A percentile compares a stretch with the other conserved stretches of the same genome.
Evolutionary conservation across 495 filamentous ascomycete species (phyloP).

Genomic region (Daldinia decipiens): DNA sequence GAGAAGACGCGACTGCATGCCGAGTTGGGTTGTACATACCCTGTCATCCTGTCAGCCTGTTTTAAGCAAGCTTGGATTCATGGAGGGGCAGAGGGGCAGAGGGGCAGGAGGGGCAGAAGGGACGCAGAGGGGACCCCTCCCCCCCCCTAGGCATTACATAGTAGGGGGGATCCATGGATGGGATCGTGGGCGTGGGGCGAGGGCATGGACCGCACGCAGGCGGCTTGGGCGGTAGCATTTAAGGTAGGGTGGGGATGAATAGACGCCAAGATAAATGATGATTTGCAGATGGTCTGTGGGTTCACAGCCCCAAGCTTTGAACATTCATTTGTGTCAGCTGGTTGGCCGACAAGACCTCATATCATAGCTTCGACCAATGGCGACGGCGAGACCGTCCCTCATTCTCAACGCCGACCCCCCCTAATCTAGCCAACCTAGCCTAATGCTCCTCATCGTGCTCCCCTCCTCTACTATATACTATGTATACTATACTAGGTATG

Average conservation of each 20-base stretch:
- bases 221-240: slow-evolving; percentile 47
- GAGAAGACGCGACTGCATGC: slow-evolving; percentile 38
- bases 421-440: slow-evolving; percentile 3
- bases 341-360: slow-evolving; percentile 49
- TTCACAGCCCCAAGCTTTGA: slow-evolving; percentile 40
- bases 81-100: too few species aligned
- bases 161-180: slow-evolving; percentile 33
- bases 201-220: slow-evolving; percentile 18
- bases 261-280: slow-evolving; percentile 43
- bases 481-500: too few species aligned
- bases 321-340: slow-evolving; percentile 48
- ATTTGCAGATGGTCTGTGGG: slow-evolving; percentile 50
- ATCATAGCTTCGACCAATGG: slow-evolving; percentile 45
- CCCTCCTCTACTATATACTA: slow-evolving; percentile 36
- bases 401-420: slow-evolving; percentile 33
- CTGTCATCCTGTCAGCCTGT: slow-evolving; percentile 34
- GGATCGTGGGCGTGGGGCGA: slow-evolving; percentile 36
- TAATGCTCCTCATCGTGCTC: slow-evolving; percentile 39
- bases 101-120: too few species aligned
- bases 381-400: slow-evolving; percentile 12
- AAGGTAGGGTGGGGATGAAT: slow-evolving; percentile 42
- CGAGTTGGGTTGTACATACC: slow-evolving; percentile 25
- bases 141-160: too few species aligned
- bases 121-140: too few species aligned
- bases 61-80: slow-evolving; percentile 11